Conservation (phyloP, 1,284 basidiomycete genomes). For the Marasmius sp. region DNA sequence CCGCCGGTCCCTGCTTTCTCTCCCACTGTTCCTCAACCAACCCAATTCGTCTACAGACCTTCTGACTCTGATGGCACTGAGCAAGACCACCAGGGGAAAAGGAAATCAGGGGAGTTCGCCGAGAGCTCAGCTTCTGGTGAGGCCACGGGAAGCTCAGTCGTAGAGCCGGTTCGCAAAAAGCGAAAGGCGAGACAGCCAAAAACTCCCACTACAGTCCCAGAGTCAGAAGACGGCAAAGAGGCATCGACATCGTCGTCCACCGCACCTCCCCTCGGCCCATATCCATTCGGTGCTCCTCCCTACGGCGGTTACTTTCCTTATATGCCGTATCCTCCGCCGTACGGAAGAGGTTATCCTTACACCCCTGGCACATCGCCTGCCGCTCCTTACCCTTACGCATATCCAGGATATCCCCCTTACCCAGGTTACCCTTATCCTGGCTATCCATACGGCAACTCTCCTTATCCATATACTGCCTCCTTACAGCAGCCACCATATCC, state of each 20-base stretch:
- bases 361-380: background rate
- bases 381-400: background rate
- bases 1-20: background rate
- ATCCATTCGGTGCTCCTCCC: background rate
- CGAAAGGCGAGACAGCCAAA: background rate
- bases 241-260: background rate
- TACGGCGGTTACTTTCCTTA: background rate
- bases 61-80: background rate
- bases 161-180: background rate
- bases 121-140: background rate
- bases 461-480: background rate
- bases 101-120: background rate
- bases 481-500: background rate
- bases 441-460: background rate
- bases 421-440: background rate
- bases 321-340: background rate
- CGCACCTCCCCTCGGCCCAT: background rate
- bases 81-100: background rate
- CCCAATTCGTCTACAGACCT: background rate
- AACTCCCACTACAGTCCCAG: background rate
- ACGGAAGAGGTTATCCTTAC: background rate
- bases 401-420: background rate
- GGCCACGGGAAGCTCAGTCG: background rate
- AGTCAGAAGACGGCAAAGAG: background rate
- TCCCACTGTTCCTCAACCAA: background rate